Evolutionary conservation across 2,329 filamentous ascomycete genomes (phyloP).

Genomic region (Cercospora sp.): DNA sequence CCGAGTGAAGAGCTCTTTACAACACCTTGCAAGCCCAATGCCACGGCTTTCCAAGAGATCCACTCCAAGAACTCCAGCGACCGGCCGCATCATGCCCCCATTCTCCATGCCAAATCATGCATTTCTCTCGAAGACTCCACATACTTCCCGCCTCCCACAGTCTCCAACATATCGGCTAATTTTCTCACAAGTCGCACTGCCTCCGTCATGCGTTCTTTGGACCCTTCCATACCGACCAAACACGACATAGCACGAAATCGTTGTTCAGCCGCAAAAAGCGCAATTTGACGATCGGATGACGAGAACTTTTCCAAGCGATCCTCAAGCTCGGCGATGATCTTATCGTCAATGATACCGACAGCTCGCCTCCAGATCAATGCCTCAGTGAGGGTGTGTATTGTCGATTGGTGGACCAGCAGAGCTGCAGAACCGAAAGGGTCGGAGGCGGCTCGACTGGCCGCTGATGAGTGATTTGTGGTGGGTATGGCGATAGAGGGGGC

Average conservation of each 20-base stretch:
- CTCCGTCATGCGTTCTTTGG: not conserved
- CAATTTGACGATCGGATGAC: not conserved
- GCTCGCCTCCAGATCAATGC: not conserved
- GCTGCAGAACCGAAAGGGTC: conserved; percentile 5
- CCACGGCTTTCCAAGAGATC: not conserved
- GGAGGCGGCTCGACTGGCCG: not conserved
- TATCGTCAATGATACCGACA: not conserved
- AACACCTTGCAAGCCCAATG: not conserved
- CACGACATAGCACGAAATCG: not conserved
- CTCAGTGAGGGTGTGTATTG: not conserved
- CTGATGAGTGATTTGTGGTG: not conserved
- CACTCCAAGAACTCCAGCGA: not conserved
- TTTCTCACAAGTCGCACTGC: not conserved
- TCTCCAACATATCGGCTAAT: not conserved
- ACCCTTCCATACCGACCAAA: not conserved
- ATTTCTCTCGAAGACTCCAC: not conserved
- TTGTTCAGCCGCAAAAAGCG: not conserved
- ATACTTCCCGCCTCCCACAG: not conserved
- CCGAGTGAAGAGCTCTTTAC: not conserved
- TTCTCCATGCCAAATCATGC: not conserved
- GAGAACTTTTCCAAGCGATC: not conserved
- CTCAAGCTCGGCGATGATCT: not conserved
- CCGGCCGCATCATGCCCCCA: not conserved
- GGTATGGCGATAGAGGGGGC: not conserved
- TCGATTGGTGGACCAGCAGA: not conserved